Percentiles rank a stretch among this genome's conserved stretches.
Conservation (phyloP, 176 grass and related monocot species). For the Carex cristatella region DNA sequence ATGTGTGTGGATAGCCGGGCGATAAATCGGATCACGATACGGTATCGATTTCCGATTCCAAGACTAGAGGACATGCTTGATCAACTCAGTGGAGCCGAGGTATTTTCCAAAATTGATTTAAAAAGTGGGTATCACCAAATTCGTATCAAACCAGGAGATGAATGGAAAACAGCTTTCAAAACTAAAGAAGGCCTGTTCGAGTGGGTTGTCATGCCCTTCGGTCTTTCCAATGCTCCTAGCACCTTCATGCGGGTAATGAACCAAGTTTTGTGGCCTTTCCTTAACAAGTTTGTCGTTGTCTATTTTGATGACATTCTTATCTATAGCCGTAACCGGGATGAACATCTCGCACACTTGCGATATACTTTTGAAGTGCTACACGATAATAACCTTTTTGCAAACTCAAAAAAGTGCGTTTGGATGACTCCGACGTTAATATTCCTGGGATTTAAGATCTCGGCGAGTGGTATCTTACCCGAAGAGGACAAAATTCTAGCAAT, state of each 20-base stretch:
- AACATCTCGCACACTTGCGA: neutral
- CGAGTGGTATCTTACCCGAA: too few species aligned
- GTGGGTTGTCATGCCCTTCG: neutral
- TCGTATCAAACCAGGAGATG: neutral
- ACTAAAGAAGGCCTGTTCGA: neutral
- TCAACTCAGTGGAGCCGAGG: neutral
- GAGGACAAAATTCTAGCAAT: too few species aligned
- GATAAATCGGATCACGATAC: too few species aligned
- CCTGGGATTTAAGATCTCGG: too few species aligned
- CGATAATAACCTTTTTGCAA: neutral
- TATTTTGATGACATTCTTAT: neutral
- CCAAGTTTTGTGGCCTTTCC: neutral
- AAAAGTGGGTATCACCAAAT: constrained; percentile 1
- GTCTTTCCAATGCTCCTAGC: neutral
- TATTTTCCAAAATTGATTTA: neutral
- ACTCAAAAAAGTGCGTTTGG: neutral
- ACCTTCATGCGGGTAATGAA: neutral
- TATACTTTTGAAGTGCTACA: neutral
- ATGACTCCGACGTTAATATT: neutral
- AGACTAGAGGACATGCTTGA: too few species aligned
- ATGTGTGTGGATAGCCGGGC: too few species aligned
- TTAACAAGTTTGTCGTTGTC: neutral
- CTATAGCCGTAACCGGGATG: neutral
- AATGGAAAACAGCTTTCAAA: neutral
- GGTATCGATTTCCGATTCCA: too few species aligned